Evolutionary conservation across 352 stramenopile species (phyloP), one percentile per base, ranked within the genome.

Genomic region (Phytophthora uliginosa): DNA sequence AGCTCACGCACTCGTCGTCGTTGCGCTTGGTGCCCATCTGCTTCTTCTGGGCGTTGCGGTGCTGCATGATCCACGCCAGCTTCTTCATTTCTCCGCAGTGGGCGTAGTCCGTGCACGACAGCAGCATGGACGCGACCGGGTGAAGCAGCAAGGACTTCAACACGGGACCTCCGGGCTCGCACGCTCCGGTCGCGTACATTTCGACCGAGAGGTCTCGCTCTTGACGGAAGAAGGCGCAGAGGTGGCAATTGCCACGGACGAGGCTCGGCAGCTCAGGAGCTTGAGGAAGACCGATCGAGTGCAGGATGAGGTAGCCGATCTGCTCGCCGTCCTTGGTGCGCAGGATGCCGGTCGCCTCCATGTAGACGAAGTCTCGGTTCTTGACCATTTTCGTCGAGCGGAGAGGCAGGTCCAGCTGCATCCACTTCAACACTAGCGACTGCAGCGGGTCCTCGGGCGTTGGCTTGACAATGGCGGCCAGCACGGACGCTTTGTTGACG

Each of bases 31-130:
- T 69, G 15, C 66, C 62, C 64, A 71, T 70, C n/a, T 74, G 64
- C 63, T 69, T 71, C 52, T 75, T 76, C 33, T 72, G 66, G 7
- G 60, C 66, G 55, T 74, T 73, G 33, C 66, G 63, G 48, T 72
- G 63, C 50, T 77, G 55, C 66, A 82, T 77, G 52, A 82, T 77
- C 71, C 74, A 82, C 62, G 74, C 52, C 38, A 82, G 24, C 56
- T 82, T 82, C 47, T 77, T 76, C 74, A 82, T 82, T 48, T 82
- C 71, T 5, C 71, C 75, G n/a, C 75, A 82, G 51, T 82, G 63
- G 0, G 66, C 66, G 63, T 77, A 77, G 9, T 74, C 57, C 1
- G 68, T 71, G 59, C 66, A 74, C 18, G 75, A 33, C 33, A 82
- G 64, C 36, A 79, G 36, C 53, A 78, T 65, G 18, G 60, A 70